Percentiles rank a stretch among this genome's conserved stretches.
phyloP scores from a whole-genome alignment of 2,329 filamentous ascomycete genomes.

The Aspergillus sp. region DNA sequence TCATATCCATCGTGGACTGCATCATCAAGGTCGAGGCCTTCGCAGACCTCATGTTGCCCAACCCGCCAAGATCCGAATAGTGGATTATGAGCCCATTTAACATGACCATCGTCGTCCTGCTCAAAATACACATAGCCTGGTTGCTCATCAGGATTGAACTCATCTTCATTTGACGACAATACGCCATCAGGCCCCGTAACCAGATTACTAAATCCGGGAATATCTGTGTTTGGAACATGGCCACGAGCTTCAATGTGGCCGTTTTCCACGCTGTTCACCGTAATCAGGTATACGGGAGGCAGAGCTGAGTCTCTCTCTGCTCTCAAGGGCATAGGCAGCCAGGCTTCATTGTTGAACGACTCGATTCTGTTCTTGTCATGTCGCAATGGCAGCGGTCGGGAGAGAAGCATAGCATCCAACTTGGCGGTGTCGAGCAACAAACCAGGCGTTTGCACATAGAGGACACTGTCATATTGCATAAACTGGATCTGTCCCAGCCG shows the following conservation, averaged over 20 bases:
- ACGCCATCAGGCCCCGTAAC: slow-evolving; percentile 31
- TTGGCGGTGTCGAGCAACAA: slow-evolving; percentile 41
- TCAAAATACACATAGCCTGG: slow-evolving; percentile 47
- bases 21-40: slow-evolving; percentile 39
- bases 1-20: slow-evolving; percentile 22
- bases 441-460: slow-evolving; percentile 47
- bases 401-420: slow-evolving; percentile 43
- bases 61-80: slow-evolving; percentile 42
- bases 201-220: slow-evolving; percentile 37
- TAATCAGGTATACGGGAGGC: slow-evolving; percentile 41
- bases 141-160: slow-evolving; percentile 14
- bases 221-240: slow-evolving; percentile 37
- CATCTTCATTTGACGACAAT: slow-evolving; percentile 10
- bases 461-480: slow-evolving; percentile 46
- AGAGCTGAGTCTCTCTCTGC: slow-evolving; percentile 34
- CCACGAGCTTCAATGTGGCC: slow-evolving; percentile 40
- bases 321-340: slow-evolving; percentile 39
- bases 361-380: slow-evolving; percentile 37
- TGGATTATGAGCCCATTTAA: slow-evolving; percentile 36
- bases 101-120: slow-evolving; percentile 35
- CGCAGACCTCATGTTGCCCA: slow-evolving; percentile 39
- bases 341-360: slow-evolving; percentile 42
- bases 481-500: slow-evolving; percentile 43
- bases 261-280: slow-evolving; percentile 39
- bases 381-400: slow-evolving; percentile 34